Percentiles rank a stretch among this genome's conserved stretches.
Evolutionary conservation across 306 rosid species (phyloP).

Genomic region (Fragaria nilgerrensis): DNA sequence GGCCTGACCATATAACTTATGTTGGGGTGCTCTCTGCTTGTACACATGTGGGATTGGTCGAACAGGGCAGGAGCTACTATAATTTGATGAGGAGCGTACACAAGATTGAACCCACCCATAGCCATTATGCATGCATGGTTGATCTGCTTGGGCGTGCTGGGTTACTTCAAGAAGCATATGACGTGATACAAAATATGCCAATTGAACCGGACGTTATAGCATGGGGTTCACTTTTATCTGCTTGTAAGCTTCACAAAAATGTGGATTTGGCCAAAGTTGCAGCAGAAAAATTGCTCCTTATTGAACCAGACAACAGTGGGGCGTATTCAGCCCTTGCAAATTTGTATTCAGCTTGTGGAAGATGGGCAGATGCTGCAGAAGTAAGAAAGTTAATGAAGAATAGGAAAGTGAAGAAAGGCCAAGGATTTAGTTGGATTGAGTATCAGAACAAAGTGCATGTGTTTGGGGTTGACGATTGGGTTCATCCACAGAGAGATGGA

Average conservation of each 20-base stretch:
- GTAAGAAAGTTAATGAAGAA: constrained; percentile 82
- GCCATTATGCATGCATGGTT: constrained; percentile 81
- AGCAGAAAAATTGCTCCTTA: constrained; percentile 68
- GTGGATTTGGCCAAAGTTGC: constrained; percentile 75
- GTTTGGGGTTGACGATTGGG: constrained; percentile 73
- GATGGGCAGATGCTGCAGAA: constrained; percentile 82
- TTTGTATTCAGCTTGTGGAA: constrained; percentile 73
- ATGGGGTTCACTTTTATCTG: constrained; percentile 84
- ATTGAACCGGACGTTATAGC: constrained; percentile 74
- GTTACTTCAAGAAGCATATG: constrained; percentile 73
- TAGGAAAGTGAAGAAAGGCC: constrained; percentile 76
- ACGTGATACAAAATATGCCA: constrained; percentile 59
- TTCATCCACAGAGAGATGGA: constrained; percentile 70
- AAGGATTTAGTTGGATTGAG: constrained; percentile 85
- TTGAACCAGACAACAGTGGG: constrained; percentile 84
- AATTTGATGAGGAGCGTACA: constrained; percentile 63
- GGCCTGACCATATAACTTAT: constrained; percentile 82
- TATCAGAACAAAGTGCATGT: constrained; percentile 65
- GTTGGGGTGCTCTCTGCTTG: constrained; percentile 89
- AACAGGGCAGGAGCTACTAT: constrained; percentile 64
- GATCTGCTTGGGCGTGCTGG: constrained; percentile 88
- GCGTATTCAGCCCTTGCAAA: constrained; percentile 81
- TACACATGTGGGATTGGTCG: constrained; percentile 74
- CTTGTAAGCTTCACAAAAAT: constrained; percentile 70
- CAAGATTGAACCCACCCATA: constrained; percentile 67